Conservation (phyloP, 371 early-diverging fungal genomes). For the Umbelopsis sp. region DNA sequence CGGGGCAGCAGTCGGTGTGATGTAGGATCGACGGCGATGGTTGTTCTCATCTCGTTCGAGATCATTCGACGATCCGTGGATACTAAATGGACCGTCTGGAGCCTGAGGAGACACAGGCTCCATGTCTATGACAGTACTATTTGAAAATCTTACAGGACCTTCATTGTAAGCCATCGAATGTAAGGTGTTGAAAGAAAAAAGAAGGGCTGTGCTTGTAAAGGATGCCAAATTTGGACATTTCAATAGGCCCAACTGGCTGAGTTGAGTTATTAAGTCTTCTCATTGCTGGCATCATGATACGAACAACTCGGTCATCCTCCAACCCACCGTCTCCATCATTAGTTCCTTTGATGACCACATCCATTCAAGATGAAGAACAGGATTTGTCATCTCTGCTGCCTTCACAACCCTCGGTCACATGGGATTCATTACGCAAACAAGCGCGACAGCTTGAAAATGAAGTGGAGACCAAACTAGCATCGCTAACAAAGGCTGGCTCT, state of each 20-base stretch:
- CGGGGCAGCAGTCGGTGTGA: constrained; percentile 28
- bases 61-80: constrained; percentile 15
- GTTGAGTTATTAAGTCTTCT: neutral
- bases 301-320: constrained; percentile 9
- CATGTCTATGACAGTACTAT: constrained; percentile 15
- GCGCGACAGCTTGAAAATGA: constrained; percentile 73
- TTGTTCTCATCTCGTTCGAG: constrained; percentile 10
- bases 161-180: constrained; percentile 12
- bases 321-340: constrained; percentile 12
- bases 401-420: constrained; percentile 33
- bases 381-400: constrained; percentile 18
- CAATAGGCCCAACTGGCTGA: constrained; percentile 1
- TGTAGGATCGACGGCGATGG: constrained; percentile 10
- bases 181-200: neutral
- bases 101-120: constrained; percentile 9
- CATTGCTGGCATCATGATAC: constrained; percentile 9
- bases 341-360: constrained; percentile 12
- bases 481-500: constrained; percentile 47
- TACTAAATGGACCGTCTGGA: neutral
- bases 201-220: neutral
- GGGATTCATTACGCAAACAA: constrained; percentile 72
- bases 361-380: constrained; percentile 11
- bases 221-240: constrained; percentile 13
- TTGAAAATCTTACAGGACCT: neutral
- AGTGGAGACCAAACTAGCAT: constrained; percentile 60